These are phyloP conservation scores for Calcarisporium arbuscula DNA, from an alignment of 2,329 filamentous ascomycete species.

Conservation along the genomic window DNA sequence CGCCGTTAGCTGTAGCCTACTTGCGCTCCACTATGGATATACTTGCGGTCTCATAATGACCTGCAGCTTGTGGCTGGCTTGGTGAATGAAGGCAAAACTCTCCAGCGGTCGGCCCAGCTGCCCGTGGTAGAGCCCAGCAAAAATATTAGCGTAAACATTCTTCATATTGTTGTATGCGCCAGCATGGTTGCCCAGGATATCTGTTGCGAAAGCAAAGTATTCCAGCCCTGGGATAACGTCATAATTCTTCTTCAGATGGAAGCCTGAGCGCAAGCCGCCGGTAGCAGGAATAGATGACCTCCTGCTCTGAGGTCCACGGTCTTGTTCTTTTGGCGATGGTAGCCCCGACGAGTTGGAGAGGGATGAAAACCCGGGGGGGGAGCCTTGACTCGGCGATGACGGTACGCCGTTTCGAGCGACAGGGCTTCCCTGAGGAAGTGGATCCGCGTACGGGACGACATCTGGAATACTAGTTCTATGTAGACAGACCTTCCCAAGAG, in stretches of 20 bases:
- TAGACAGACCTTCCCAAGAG: conserved; percentile 76
- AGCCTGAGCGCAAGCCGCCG: conserved; percentile 19
- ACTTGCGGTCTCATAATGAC: conserved; percentile 71
- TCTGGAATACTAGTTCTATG: conserved; percentile 50
- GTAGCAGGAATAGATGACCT: conserved; percentile 45
- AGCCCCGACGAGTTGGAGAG: conserved; percentile 44
- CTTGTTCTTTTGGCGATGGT: conserved; percentile 46
- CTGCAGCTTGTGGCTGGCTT: conserved; percentile 53
- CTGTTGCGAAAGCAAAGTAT: conserved; percentile 80
- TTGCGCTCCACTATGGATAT: background rate
- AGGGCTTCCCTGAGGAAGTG: conserved; percentile 27
- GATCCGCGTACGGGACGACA: conserved; percentile 38
- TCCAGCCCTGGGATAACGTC: conserved; percentile 84
- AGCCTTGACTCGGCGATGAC: conserved; percentile 48
- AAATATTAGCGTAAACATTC: conserved; percentile 76
- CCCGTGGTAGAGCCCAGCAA: conserved; percentile 83
- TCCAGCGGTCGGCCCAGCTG: conserved; percentile 83
- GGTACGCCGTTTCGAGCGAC: conserved; percentile 43
- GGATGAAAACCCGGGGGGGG: conserved; percentile 39
- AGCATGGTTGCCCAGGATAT: conserved; percentile 76
- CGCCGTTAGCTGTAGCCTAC: too few relatives aligned
- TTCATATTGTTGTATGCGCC: conserved; percentile 75
- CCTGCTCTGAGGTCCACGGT: conserved; percentile 38
- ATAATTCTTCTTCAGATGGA: conserved; percentile 52
- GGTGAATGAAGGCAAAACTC: conserved; percentile 61